These are phyloP conservation scores for Coniosporium apollinis DNA, from an alignment of 495 filamentous ascomycete species.

Conservation along the genomic window DNA sequence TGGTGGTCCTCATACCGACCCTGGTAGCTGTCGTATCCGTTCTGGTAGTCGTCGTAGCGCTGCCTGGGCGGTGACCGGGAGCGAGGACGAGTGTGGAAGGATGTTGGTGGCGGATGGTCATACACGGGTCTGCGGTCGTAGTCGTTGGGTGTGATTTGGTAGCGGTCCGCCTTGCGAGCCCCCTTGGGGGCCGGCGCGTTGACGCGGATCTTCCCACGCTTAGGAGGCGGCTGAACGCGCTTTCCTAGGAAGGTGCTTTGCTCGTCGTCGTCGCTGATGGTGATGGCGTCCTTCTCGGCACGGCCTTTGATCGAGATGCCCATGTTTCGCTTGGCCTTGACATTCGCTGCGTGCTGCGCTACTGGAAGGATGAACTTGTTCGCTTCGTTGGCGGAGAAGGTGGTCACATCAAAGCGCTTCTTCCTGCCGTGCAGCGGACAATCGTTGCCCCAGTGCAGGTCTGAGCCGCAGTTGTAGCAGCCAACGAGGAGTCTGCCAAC, in stretches of 20 bases:
- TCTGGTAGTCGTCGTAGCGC: too few relatives aligned
- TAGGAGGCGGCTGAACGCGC: neutral
- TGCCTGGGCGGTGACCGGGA: too few relatives aligned
- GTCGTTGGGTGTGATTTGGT: too few relatives aligned
- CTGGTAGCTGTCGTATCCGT: too few relatives aligned
- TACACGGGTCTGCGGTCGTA: too few relatives aligned
- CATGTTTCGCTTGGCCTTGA: neutral
- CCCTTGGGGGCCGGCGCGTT: too few relatives aligned
- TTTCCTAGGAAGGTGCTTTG: neutral
- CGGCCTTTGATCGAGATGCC: constrained; percentile 1
- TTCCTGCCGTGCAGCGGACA: constrained; percentile 1
- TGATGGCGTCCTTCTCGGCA: neutral
- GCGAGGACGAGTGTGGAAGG: too few relatives aligned
- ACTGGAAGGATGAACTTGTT: neutral
- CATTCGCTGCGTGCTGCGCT: neutral
- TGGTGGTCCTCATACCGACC: too few relatives aligned
- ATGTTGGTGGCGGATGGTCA: too few relatives aligned
- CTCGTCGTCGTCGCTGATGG: neutral
- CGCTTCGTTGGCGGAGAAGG: neutral
- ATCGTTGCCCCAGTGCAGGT: constrained; percentile 7
- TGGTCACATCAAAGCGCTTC: neutral
- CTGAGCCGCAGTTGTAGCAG: constrained; percentile 10
- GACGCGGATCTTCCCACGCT: too few relatives aligned
- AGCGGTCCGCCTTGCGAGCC: too few relatives aligned
- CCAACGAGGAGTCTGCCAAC: neutral